Evolutionary conservation across 768 basidiomycete genomes (phyloP), one percentile per base, ranked within the genome.

Genomic region (Hygrophorus pudorinus): DNA sequence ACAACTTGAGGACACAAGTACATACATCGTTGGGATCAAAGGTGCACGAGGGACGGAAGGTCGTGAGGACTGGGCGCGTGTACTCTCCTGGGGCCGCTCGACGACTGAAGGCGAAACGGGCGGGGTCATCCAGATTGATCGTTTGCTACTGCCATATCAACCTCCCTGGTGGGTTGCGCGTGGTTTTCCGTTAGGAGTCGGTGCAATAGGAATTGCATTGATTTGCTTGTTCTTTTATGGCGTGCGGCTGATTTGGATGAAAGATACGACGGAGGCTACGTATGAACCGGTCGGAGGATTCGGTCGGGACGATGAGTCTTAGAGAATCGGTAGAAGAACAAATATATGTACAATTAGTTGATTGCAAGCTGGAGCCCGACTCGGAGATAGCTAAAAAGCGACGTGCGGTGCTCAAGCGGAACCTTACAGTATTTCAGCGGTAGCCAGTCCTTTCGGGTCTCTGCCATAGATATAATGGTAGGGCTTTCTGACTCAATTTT

Each of bases 241-340:
- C n/a, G 79, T 85, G 16, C 67, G 78, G 46, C 62, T 66, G 43
- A 58, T 87, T 41, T 92, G 88, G 87, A 70, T 71, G 50, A 62
- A 70, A 54, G 86, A 88, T 58, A 76, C 76, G 44, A 83, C 78
- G 27, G 85, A 90, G 60, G 83, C 88, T 29, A 91, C 87, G 30
- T 96, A 89, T 60, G 91, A 94, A 59, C 90, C 92, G 17, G 63
- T 85, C 30, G 91, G 90, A 37, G 88, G 90, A 29, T 88, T 85
- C 59, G 74, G 70, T 29, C 66, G 66, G 38, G 75, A 77, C 34
- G 77, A 75, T 45, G 72, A 77, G 46, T 53, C 59, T 16, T 62
- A 52, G 52, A 40, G 12, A 13, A 4, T 27, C 5, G 30, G 13
- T 43, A 30, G 28, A 40, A 12, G 9, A 12, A 3, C 24, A 24